A percentile compares a stretch with the other conserved stretches of the same genome.
These are phyloP conservation scores for Populus hybrid DNA, from an alignment of 441 rosid species.

Conservation along the genomic window DNA sequence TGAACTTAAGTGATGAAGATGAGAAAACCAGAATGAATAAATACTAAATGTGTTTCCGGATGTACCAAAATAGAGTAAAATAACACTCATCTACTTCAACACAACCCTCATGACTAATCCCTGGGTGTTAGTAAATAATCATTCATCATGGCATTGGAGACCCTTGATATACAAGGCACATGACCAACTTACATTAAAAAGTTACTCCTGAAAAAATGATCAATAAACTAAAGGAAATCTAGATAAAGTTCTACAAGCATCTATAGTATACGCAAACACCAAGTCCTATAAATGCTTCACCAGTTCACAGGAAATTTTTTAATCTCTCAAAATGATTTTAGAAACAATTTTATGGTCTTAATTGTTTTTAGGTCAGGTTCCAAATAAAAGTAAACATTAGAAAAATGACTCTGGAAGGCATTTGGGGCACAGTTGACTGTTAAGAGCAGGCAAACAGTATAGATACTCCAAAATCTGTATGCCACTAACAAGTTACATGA, in stretches of 20 bases:
- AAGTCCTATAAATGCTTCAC: neutral
- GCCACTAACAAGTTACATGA: neutral
- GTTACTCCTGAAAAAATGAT: neutral
- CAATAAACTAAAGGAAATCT: neutral
- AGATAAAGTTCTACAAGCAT: neutral
- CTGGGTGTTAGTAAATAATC: neutral
- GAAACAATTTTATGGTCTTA: neutral
- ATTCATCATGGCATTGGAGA: neutral
- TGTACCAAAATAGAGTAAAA: neutral
- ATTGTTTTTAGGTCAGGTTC: neutral
- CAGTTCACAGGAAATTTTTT: neutral
- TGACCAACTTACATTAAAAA: neutral
- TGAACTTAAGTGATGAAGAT: constrained; percentile 4
- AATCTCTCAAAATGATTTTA: neutral
- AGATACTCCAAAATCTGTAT: neutral
- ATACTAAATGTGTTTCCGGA: neutral
- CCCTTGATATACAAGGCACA: neutral
- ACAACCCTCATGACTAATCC: neutral
- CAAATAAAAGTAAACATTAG: neutral
- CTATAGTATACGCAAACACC: neutral
- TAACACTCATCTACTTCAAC: neutral
- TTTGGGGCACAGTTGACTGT: neutral
- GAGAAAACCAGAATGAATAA: neutral
- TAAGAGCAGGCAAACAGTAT: neutral
- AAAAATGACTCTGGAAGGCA: neutral